Conservation (phyloP, 306 rosid genomes). For the Fragaria vesca region DNA sequence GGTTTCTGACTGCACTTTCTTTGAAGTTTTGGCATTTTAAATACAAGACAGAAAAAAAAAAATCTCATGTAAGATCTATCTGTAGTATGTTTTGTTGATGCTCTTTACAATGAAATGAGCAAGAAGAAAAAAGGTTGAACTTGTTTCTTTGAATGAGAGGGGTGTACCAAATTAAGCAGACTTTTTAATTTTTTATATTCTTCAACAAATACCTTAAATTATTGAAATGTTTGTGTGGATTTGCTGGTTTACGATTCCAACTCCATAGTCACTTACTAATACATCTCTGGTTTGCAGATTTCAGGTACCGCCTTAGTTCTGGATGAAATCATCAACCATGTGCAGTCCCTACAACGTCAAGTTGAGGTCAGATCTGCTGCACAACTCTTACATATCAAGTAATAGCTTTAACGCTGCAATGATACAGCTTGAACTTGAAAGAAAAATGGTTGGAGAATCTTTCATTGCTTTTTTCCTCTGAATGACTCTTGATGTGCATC, state of each 20-base stretch:
- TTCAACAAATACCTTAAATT: neutral
- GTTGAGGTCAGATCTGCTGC: slow-evolving; percentile 80
- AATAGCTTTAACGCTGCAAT: slow-evolving; percentile 33
- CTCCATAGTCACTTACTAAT: slow-evolving; percentile 20
- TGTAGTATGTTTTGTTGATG: neutral
- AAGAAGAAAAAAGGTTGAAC: neutral
- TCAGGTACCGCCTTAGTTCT: slow-evolving; percentile 91
- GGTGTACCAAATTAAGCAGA: neutral
- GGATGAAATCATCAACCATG: slow-evolving; percentile 96
- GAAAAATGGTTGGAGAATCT: neutral
- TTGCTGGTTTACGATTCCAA: neutral
- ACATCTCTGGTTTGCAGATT: slow-evolving; percentile 54
- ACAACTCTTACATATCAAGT: slow-evolving; percentile 21
- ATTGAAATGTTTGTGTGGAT: neutral
- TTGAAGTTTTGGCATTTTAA: too few relatives aligned
- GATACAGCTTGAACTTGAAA: slow-evolving; percentile 24
- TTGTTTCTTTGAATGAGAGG: neutral
- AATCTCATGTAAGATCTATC: neutral
- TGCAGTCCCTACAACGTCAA: slow-evolving; percentile 85
- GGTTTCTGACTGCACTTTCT: neutral
- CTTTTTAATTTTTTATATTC: neutral
- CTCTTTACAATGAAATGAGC: neutral
- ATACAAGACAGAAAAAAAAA: too few relatives aligned
- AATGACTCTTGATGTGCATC: slow-evolving; percentile 4
- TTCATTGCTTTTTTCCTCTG: neutral